Percentiles rank a stretch among this genome's conserved stretches.
These are phyloP conservation scores for Kodamaea restingae DNA, from an alignment of 805 yeast species.

Conservation along the genomic window DNA sequence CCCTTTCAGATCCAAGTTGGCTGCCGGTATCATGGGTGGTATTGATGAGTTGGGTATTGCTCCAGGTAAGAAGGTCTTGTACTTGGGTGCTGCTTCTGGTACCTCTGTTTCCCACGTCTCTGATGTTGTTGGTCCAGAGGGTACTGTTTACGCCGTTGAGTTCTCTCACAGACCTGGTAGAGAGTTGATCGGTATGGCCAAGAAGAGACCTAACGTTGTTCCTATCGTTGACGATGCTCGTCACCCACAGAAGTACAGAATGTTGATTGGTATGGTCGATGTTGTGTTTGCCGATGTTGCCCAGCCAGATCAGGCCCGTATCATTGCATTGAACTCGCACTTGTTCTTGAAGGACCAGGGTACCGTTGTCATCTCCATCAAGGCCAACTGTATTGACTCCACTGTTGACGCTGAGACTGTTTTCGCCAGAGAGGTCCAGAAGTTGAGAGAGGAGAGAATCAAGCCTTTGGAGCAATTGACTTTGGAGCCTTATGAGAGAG, in stretches of 20 bases:
- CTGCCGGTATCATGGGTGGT: slow-evolving; percentile 99
- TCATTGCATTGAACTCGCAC: slow-evolving; percentile 96
- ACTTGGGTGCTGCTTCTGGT: slow-evolving; percentile 99
- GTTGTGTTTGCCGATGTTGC: slow-evolving; percentile 99
- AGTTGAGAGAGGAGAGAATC: slow-evolving; percentile 96
- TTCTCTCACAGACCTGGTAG: slow-evolving; percentile 99
- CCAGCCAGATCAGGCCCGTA: slow-evolving; percentile 99
- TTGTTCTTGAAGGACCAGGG: slow-evolving; percentile 97
- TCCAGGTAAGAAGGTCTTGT: slow-evolving; percentile 96
- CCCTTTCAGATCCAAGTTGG: slow-evolving; percentile 98
- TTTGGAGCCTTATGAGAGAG: slow-evolving; percentile 99
- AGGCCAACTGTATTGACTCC: slow-evolving; percentile 99
- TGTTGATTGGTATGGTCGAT: slow-evolving; percentile 98
- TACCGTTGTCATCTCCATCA: slow-evolving; percentile 96
- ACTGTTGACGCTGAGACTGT: slow-evolving; percentile 99
- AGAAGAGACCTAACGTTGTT: slow-evolving; percentile 98
- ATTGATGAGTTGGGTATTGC: slow-evolving; percentile 94
- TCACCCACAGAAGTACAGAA: slow-evolving; percentile 99
- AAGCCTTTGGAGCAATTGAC: slow-evolving; percentile 98
- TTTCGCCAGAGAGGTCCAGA: slow-evolving; percentile 98
- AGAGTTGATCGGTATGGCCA: slow-evolving; percentile 98
- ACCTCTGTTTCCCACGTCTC: slow-evolving; percentile 98
- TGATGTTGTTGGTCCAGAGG: slow-evolving; percentile 98
- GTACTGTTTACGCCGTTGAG: slow-evolving; percentile 97
- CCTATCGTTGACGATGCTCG: slow-evolving; percentile 99